A percentile compares a stretch with the other conserved stretches of the same genome.
Conservation (phyloP, 257 asterid genomes). For the Solanum virginianum region DNA sequence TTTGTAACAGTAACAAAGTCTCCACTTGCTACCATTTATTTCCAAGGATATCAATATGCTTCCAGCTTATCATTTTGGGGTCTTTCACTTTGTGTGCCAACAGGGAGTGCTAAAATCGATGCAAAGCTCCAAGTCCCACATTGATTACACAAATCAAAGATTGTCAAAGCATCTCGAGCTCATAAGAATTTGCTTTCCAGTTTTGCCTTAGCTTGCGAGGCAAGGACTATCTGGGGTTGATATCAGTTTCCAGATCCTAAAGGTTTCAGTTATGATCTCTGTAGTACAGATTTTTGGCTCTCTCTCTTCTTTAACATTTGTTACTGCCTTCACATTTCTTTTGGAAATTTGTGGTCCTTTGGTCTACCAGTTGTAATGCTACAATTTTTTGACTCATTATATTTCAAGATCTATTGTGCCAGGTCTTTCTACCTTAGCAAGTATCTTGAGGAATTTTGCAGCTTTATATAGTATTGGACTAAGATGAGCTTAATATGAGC, state of each 20-base stretch:
- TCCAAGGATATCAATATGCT: background rate
- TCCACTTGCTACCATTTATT: background rate
- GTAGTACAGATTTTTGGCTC: background rate
- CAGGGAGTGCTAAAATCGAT: background rate
- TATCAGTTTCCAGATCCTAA: background rate
- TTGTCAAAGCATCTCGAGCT: background rate
- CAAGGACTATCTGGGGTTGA: background rate
- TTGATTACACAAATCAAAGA: background rate
- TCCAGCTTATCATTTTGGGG: background rate
- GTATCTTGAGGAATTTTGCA: background rate
- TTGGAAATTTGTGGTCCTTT: background rate
- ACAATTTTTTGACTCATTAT: background rate
- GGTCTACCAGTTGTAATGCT: background rate
- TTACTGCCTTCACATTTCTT: background rate
- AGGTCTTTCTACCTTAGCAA: background rate
- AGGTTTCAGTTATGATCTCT: background rate
- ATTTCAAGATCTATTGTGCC: background rate
- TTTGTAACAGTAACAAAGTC: background rate
- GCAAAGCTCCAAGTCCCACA: background rate
- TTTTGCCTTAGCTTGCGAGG: background rate
- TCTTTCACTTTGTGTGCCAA: background rate
- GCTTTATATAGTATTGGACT: background rate
- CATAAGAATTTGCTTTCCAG: background rate
- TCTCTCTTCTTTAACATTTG: background rate
- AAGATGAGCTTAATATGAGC: background rate